phyloP scores from a whole-genome alignment of 192 early-diverging fungal genomes.

The Backusella sp. region DNA sequence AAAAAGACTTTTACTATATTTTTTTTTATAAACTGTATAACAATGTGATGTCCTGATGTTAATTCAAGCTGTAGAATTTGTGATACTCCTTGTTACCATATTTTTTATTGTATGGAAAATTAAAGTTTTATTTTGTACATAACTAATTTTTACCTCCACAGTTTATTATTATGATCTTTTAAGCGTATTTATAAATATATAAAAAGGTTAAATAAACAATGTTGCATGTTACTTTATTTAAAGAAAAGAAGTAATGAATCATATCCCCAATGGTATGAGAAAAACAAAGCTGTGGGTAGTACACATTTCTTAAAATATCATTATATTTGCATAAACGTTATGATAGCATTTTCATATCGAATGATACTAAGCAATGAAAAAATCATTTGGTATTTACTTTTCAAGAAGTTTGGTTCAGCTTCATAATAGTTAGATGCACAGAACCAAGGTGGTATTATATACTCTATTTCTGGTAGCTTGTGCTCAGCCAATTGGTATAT shows the following conservation, averaged over 20 bases:
- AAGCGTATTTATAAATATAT: too few species aligned
- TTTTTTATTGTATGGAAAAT: too few species aligned
- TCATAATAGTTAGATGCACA: background rate
- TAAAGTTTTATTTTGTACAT: too few species aligned
- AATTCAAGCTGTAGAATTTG: too few species aligned
- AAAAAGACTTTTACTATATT: too few species aligned
- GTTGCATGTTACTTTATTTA: too few species aligned
- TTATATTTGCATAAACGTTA: background rate
- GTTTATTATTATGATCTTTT: too few species aligned
- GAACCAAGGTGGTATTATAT: background rate
- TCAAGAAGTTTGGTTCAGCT: background rate
- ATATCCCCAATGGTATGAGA: background rate
- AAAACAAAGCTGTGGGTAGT: background rate
- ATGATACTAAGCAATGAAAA: background rate
- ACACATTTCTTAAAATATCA: background rate
- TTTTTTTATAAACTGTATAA: too few species aligned
- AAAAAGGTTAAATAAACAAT: too few species aligned
- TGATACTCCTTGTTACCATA: too few species aligned
- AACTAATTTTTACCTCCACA: too few species aligned
- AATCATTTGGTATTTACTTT: background rate
- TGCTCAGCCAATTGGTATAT: background rate
- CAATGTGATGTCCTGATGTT: too few species aligned
- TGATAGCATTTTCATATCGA: background rate
- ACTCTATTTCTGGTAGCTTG: background rate
- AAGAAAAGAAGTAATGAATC: background rate